Evolutionary conservation across 2,329 filamentous ascomycete genomes (phyloP).

Genomic region (Xylaria sp.): DNA sequence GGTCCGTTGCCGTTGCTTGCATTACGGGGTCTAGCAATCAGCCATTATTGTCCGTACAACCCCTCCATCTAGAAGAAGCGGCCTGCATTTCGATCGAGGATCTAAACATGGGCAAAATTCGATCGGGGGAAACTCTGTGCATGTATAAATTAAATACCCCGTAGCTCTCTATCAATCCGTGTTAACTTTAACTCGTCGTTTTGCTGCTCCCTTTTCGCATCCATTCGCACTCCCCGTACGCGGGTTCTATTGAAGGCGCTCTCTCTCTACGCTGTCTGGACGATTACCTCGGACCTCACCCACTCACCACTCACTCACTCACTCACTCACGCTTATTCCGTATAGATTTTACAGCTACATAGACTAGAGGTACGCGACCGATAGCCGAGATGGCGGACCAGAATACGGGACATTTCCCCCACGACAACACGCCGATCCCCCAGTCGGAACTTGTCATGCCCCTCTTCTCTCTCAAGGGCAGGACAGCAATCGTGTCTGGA

Average conservation of each 20-base stretch:
- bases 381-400: constrained; percentile 55
- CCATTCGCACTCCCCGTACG: background rate
- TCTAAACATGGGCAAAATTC: background rate
- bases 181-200: background rate
- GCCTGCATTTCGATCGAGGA: constrained; percentile 5
- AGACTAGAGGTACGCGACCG: background rate
- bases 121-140: background rate
- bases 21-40: constrained; percentile 14
- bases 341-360: background rate
- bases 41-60: constrained; percentile 15
- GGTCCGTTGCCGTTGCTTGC: constrained; percentile 29
- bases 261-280: background rate
- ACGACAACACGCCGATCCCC: constrained; percentile 64
- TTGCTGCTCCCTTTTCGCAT: background rate
- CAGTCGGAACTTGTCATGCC: constrained; percentile 65
- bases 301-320: background rate
- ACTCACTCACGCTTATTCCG: background rate
- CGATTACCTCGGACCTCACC: background rate
- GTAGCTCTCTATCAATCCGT: background rate
- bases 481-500: constrained; percentile 76
- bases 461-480: constrained; percentile 75
- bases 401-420: constrained; percentile 64
- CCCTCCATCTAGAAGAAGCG: background rate
- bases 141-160: constrained; percentile 2
- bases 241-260: background rate